Base-by-base conservation (phyloP, 305 asterid species). In the Fraxinus xanthoxyloides region DNA sequence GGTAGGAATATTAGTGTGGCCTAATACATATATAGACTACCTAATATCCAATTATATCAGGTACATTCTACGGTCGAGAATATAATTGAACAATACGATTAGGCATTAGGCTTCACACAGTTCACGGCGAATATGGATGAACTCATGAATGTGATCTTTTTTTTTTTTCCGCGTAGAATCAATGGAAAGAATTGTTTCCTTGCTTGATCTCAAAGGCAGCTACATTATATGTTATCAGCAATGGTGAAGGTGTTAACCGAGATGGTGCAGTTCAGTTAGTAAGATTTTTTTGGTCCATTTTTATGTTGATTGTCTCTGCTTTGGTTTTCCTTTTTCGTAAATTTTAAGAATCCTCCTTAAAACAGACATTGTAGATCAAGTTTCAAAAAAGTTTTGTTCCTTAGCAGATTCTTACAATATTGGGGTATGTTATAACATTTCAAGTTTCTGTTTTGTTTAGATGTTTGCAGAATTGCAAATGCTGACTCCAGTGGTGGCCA, bases 381-480 rank as follows among this genome's bases (percentile, higher is more conserved):
- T 63, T 24, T 54, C 63, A 54, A 8, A 9, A 9, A 38, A 38
- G 13, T 2, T 38, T 38, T 38, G 48, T 38, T 46, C 56, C 56
- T 46, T 13, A 13, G 13, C 56, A 46, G 56, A 46, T 46, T 13
- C 19, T 46, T 12, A 46, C 19, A 46, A 17, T 46, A 13, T 0
- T 46, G 56, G 56, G 56, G 56, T 46, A 46, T 12, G 1, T 46
- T 13, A 13, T 46, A 46, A 59, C 69, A 59, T 59, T 59, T 21
- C 69, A 59, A 7, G 13, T 59, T 28, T 28, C 34, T 28, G 36
- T 67, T 67, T 67, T 34, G 8, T 70, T 63, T 85, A 95, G 98
- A 91, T 94, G 95, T 90, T 85, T 85, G 96, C 93, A 28, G 99
- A 95, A 88, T 86, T 92, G 85, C 99, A 95, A 84, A 92, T 94